Evolutionary conservation across 768 basidiomycete species (phyloP).

Genomic region (Agaricus subrufescens): DNA sequence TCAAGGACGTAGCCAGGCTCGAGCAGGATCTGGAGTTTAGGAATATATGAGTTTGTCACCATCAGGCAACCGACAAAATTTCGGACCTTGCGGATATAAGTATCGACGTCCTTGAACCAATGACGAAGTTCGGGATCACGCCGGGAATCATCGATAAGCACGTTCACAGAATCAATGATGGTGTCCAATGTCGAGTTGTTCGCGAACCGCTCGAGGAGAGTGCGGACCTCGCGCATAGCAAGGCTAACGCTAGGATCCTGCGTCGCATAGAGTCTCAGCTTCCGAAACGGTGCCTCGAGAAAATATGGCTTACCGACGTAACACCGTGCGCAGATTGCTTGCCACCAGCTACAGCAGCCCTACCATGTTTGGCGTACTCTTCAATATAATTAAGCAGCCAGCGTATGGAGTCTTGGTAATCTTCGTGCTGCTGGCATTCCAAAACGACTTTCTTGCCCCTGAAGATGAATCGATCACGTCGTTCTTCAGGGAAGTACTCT

Average conservation of each 20-base stretch:
- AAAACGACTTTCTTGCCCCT: conserved; percentile 90
- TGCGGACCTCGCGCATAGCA: conserved; percentile 62
- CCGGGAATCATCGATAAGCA: conserved; percentile 67
- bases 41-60: background rate
- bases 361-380: conserved; percentile 55
- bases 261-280: background rate
- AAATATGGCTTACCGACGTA: conserved; percentile 21
- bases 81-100: conserved; percentile 61
- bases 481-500: conserved; percentile 86
- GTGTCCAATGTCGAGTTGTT: conserved; percentile 61
- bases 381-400: conserved; percentile 66
- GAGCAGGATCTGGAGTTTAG: conserved; percentile 49
- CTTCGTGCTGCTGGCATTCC: conserved; percentile 88
- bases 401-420: conserved; percentile 79
- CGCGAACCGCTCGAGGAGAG: conserved; percentile 89
- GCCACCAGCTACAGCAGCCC: conserved; percentile 18
- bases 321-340: conserved; percentile 16
- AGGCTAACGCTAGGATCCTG: conserved; percentile 54
- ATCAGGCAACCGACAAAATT: background rate
- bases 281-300: background rate
- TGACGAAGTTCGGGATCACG: conserved; percentile 68
- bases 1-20: conserved; percentile 87
- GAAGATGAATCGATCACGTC: conserved; percentile 91
- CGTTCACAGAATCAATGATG: conserved; percentile 66
- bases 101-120: conserved; percentile 66